Evolutionary conservation across 73 alveolate species (phyloP).

Genomic region (Uronychia setigera): DNA sequence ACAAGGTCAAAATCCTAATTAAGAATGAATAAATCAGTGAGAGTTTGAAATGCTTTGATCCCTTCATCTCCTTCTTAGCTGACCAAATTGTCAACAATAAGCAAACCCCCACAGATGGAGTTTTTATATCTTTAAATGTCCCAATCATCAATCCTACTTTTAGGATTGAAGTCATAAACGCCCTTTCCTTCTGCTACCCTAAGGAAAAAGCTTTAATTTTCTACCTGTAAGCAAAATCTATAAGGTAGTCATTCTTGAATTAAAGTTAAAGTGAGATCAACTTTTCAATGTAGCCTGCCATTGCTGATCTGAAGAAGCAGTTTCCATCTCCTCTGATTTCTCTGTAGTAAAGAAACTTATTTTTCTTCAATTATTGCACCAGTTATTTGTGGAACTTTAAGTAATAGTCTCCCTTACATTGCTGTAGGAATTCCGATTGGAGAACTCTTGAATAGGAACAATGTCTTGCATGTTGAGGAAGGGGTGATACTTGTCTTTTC

Average conservation of each 20-base stretch:
- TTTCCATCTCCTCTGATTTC: conserved; percentile 5
- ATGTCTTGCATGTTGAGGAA: neutral
- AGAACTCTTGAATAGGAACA: neutral
- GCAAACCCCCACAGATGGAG: neutral
- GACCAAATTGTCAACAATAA: neutral
- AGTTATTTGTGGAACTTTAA: neutral
- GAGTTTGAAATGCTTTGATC: neutral
- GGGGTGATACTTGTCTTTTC: neutral
- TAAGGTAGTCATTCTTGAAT: neutral
- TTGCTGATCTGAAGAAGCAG: conserved; percentile 6
- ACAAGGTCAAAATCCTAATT: neutral
- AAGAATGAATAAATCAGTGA: neutral
- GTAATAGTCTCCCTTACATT: neutral
- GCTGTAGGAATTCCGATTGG: neutral
- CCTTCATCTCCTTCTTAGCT: neutral
- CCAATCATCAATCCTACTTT: no score
- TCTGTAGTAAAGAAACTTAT: neutral
- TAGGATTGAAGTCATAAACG: no score
- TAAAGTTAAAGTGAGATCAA: neutral
- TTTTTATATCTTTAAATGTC: neutral
- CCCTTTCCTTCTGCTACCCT: no score
- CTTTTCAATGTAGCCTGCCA: neutral
- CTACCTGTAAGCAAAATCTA: neutral
- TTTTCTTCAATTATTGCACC: neutral
- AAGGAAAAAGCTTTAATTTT: no score